Evolutionary conservation across 768 basidiomycete genomes (phyloP), one percentile per base, ranked within the genome.

Genomic region (Sarcodon sp.): DNA sequence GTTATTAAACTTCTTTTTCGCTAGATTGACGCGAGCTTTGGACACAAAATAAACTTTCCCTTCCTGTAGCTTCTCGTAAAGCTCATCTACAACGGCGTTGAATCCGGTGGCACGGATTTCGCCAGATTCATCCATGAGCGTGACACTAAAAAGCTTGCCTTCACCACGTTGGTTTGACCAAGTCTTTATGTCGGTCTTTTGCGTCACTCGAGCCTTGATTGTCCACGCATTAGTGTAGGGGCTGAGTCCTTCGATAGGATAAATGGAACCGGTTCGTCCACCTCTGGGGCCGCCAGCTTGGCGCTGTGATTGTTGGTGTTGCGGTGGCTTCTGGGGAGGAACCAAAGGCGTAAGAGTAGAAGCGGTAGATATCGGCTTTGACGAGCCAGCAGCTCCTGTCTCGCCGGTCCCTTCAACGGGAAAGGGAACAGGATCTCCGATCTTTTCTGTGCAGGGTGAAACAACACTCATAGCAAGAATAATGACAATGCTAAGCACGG

Each of bases 221-320:
- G 88, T 92, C 96, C 96, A 99, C 64, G 89, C 89, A 68, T 94
- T 97, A 65, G 96, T 91, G 57, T 97, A 98, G 7, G 94, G 94
- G 59, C 87, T 92, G 41, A 98, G 75, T 5, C 82, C 86, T 60
- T 96, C 94, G 54, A 99, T 98, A 2, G 93, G 94, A 63, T 82
- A 82, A 33, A 81, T 62, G 0, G 72, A 52, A 7, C 45, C 41
- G 9, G 51, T 33, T 12, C 18, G 33, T 9, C 33, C 15, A n/a
- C 9, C 12, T 16, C 35, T 44, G 48, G 41, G 16, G n/a, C 35
- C 39, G 18, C 46, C 32, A 16, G 33, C 51, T 9, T 45, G 52
- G n/a, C 32, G 48, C 43, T 46, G 52, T 18, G 48, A 51, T 5
- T 33, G 43, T 13, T 38, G 34, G 11, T 44, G 50, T 3, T 44